Evolutionary conservation across 768 basidiomycete genomes (phyloP), one percentile per base, ranked within the genome.

Genomic region (Sarcomyxa edulis): DNA sequence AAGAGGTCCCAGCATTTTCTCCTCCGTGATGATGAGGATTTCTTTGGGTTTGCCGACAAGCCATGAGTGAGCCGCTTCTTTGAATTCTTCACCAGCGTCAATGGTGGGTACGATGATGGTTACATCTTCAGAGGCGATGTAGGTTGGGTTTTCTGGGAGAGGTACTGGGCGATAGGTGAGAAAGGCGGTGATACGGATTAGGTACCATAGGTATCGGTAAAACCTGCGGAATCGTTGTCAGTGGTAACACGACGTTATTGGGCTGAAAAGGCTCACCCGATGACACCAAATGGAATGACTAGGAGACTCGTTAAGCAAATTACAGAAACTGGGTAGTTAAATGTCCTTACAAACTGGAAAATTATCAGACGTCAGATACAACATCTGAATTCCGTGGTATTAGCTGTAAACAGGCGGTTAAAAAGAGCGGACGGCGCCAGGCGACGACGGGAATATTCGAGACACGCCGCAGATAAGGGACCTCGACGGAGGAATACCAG

Each of bases 21-120:
- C 90, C 62, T 94, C 91, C 9, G 75, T 77, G 57, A 77, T 73
- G 52, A 77, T 77, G 58, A 77, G 66, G 42, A 77, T 72, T 52
- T 77, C 91, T 57, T 91, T 93, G 11, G 92, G 93, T 48, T 87
- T 83, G 50, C 91, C 89, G 48, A 81, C 81, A 46, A 96, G 84
- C 93, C 91, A 95, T 53, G 78, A 84, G 63, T 85, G 75, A 23
- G 92, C 92, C 27, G 90, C 90, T 60, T 91, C 85, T 66, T 90
- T 89, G 71, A 94, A 93, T 61, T 92, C 90, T 60, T 93, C 90
- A 35, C 92, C 93, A 3, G 93, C 91, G 57, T 96, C 92, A 54
- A 96, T 94, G 44, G 91, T 95, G 26, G 92, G 92, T 3, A 95
- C 93, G 44, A 96, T 91, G 56, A 95, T 94, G 28, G 92, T 96